phyloP scores from a whole-genome alignment of 257 asterid species.

The Petrea volubilis region DNA sequence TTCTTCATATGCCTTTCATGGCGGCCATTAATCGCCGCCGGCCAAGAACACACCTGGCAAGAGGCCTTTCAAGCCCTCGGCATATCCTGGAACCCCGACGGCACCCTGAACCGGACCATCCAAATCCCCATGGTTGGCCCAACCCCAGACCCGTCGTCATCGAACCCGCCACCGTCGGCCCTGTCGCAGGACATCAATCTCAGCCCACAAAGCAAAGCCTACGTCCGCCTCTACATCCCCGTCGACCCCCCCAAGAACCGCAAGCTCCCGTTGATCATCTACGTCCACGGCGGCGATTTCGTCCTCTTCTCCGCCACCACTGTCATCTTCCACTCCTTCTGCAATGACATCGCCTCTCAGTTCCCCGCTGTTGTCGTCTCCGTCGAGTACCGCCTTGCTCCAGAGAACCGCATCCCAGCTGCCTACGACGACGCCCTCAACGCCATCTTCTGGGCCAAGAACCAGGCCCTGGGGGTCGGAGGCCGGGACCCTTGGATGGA shows the following conservation, averaged over 20 bases:
- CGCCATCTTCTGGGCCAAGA: slow-evolving; percentile 22
- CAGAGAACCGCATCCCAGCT: slow-evolving; percentile 30
- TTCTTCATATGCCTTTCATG: not conserved
- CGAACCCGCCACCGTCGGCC: not conserved
- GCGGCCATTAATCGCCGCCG: not conserved
- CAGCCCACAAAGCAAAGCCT: not conserved
- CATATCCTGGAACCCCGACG: not conserved
- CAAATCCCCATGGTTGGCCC: not conserved
- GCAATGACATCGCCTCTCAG: slow-evolving; percentile 12
- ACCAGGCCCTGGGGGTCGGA: slow-evolving; percentile 5
- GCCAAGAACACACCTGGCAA: not conserved
- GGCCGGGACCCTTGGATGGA: slow-evolving; percentile 25
- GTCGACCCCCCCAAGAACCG: not conserved
- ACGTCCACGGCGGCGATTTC: slow-evolving; percentile 8
- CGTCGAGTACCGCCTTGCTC: slow-evolving; percentile 26
- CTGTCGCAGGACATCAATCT: not conserved
- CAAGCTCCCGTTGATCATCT: slow-evolving; percentile 22
- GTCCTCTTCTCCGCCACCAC: slow-evolving; percentile 16
- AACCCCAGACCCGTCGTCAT: not conserved
- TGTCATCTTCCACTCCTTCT: slow-evolving; percentile 23
- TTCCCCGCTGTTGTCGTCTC: slow-evolving; percentile 12
- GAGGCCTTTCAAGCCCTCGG: not conserved
- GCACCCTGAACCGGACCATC: not conserved
- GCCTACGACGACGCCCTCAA: slow-evolving; percentile 26
- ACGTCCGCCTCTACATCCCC: slow-evolving; percentile 5